Conservation (phyloP, 768 basidiomycete genomes). For the Russula brevipes region DNA sequence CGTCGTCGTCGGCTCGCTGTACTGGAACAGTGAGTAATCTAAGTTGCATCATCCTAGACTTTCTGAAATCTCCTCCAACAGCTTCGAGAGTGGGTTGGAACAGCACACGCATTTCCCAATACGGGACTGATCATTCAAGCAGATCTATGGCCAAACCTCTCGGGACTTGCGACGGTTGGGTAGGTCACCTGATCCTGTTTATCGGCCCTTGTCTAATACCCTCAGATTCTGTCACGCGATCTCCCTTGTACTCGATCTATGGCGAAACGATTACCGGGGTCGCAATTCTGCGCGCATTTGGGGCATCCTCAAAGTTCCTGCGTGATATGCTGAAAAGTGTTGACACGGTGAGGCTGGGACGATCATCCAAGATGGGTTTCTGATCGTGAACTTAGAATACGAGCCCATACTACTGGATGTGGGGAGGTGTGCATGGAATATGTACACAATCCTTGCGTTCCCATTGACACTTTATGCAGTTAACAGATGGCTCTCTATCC, state of each 20-base stretch:
- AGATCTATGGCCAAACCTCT: slow-evolving; percentile 78
- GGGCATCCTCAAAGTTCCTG: slow-evolving; percentile 80
- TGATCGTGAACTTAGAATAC: slow-evolving; percentile 38
- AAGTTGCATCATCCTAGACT: too few relatives aligned
- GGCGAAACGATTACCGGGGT: slow-evolving; percentile 51
- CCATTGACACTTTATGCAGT: slow-evolving; percentile 40
- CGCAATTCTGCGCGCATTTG: slow-evolving; percentile 71
- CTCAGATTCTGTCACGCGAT: slow-evolving; percentile 41
- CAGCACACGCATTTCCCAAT: background rate
- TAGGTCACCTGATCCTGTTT: slow-evolving; percentile 31
- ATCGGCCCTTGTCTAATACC: background rate
- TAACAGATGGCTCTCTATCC: slow-evolving; percentile 85
- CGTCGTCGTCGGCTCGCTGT: slow-evolving; percentile 51
- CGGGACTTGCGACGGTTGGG: slow-evolving; percentile 80
- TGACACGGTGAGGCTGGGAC: slow-evolving; percentile 48
- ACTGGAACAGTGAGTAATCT: slow-evolving; percentile 57
- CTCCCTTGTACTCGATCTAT: slow-evolving; percentile 49
- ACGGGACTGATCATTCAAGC: slow-evolving; percentile 27
- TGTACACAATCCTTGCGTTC: background rate
- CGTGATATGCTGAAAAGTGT: slow-evolving; percentile 79
- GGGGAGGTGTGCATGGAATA: slow-evolving; percentile 52
- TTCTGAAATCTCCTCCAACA: slow-evolving; percentile 1
- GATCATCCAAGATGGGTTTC: background rate
- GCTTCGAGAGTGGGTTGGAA: slow-evolving; percentile 13
- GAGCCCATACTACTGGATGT: slow-evolving; percentile 88